Percentiles rank a stretch among this genome's conserved stretches.
Conservation (phyloP, 2,329 filamentous ascomycete species). For the Phialophora chinensis region DNA sequence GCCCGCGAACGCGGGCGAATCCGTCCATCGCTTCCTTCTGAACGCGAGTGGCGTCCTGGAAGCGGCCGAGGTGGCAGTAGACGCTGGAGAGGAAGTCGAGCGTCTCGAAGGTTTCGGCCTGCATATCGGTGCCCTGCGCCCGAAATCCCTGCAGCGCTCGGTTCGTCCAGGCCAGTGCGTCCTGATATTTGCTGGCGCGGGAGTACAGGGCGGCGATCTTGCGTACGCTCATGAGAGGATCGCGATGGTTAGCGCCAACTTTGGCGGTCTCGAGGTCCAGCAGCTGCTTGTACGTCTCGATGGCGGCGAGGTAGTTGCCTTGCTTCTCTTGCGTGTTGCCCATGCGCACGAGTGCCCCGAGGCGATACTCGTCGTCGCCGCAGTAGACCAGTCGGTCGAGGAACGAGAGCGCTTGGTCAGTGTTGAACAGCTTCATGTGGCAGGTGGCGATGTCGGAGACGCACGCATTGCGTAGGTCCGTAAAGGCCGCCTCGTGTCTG, state of each 20-base stretch:
- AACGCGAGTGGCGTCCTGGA: neutral
- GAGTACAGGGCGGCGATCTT: neutral
- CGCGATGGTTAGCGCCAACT: neutral
- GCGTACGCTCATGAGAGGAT: constrained; percentile 5
- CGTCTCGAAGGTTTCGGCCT: neutral
- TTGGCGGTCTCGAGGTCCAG: constrained; percentile 2
- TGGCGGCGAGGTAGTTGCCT: neutral
- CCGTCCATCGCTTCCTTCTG: constrained; percentile 1
- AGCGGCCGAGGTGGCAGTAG: constrained; percentile 2
- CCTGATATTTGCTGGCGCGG: neutral
- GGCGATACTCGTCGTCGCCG: neutral
- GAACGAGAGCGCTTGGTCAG: neutral
- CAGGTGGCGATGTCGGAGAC: neutral
- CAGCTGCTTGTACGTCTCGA: constrained; percentile 1
- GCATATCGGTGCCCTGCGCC: neutral
- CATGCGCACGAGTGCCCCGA: neutral
- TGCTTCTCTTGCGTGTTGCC: constrained; percentile 6
- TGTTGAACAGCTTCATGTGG: constrained; percentile 4
- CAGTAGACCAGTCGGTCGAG: neutral
- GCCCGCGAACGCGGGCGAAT: neutral
- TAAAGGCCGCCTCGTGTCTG: neutral
- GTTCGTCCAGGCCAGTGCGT: neutral
- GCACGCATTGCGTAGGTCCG: neutral
- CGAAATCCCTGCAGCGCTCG: neutral
- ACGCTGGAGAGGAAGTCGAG: constrained; percentile 2